phyloP scores from a whole-genome alignment of 208 protist species.

The Herpetomonas muscarum region DNA sequence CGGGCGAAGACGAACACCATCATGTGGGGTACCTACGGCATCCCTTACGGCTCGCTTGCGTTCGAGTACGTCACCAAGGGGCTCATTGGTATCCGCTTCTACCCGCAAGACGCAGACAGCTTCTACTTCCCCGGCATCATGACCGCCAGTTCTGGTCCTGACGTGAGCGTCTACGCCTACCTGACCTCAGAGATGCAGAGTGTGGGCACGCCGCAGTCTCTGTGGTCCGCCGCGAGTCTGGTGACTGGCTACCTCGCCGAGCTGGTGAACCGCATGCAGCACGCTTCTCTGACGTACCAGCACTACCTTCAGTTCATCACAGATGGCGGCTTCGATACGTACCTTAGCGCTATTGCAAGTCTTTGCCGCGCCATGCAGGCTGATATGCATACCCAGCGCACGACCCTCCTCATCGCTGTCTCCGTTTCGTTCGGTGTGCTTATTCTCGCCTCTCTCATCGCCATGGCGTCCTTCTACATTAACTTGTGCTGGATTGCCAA shows the following conservation, averaged over 20 bases:
- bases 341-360: neutral
- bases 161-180: conserved; percentile 5
- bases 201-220: neutral
- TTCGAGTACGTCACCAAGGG: conserved; percentile 10
- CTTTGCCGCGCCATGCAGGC: neutral
- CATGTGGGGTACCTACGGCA: conserved; percentile 1
- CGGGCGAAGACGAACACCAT: conserved; percentile 3
- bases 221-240: neutral
- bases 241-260: conserved; percentile 10
- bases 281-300: conserved; percentile 3
- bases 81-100: conserved; percentile 6
- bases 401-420: too few species aligned
- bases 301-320: conserved; percentile 18
- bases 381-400: neutral
- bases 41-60: neutral
- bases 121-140: conserved; percentile 2
- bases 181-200: neutral
- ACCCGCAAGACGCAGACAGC: neutral
- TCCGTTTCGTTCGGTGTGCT: conserved; percentile 1
- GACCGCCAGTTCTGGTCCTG: neutral
- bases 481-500: conserved; percentile 11
- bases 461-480: conserved; percentile 8
- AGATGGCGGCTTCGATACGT: conserved; percentile 12
- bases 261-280: conserved; percentile 14
- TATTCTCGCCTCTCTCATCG: conserved; percentile 1